Percentiles rank a stretch among this genome's conserved stretches.
Conservation (phyloP, 768 basidiomycete genomes). For the Pisolithus tinctorius region DNA sequence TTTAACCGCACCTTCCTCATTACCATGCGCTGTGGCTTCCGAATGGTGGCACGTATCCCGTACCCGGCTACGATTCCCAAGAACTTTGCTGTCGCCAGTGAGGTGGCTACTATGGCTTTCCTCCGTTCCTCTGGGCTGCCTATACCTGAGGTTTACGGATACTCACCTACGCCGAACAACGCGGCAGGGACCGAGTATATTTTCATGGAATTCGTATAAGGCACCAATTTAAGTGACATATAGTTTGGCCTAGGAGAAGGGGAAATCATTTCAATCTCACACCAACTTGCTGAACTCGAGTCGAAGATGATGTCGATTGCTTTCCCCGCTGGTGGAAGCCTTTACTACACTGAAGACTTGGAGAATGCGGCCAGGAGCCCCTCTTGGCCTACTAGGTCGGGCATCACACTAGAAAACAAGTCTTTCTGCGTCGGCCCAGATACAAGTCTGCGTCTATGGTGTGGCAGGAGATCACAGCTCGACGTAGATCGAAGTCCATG, state of each 20-base stretch:
- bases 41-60: slow-evolving; percentile 6
- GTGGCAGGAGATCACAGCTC: slow-evolving; percentile 42
- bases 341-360: slow-evolving; percentile 42
- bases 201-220: slow-evolving; percentile 28
- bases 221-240: slow-evolving; percentile 17
- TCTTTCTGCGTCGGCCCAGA: slow-evolving; percentile 43
- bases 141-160: slow-evolving; percentile 25
- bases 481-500: slow-evolving; percentile 47
- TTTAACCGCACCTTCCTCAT: slow-evolving; percentile 28
- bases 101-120: slow-evolving; percentile 23
- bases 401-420: slow-evolving; percentile 31
- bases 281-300: slow-evolving; percentile 43
- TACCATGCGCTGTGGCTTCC: slow-evolving; percentile 17
- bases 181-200: slow-evolving; percentile 23
- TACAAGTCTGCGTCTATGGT: slow-evolving; percentile 39
- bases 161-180: slow-evolving; percentile 24
- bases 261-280: slow-evolving; percentile 36
- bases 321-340: slow-evolving; percentile 47
- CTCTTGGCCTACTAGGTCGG: slow-evolving; percentile 4
- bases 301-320: slow-evolving; percentile 39
- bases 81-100: slow-evolving; percentile 22
- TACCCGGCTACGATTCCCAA: slow-evolving; percentile 17
- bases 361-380: slow-evolving; percentile 28
- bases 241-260: slow-evolving; percentile 32
- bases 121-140: slow-evolving; percentile 24